Conservation (phyloP, 2,329 filamentous ascomycete species). For the Lecanicillium sp. region DNA sequence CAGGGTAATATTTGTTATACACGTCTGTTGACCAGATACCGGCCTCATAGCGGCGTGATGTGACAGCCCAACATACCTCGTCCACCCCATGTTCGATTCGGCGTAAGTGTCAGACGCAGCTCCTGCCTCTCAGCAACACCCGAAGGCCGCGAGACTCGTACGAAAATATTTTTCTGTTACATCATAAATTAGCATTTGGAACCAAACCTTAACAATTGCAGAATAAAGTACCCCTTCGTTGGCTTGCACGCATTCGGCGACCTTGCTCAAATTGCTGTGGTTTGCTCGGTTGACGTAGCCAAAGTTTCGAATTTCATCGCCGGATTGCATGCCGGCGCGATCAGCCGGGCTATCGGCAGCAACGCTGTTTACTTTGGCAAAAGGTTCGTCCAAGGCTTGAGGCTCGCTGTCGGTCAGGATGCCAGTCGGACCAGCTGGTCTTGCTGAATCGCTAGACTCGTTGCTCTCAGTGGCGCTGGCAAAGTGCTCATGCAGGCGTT, state of each 20-base stretch:
- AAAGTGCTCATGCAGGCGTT: slow-evolving; percentile 83
- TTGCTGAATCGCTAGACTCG: slow-evolving; percentile 22
- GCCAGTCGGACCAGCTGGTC: slow-evolving; percentile 19
- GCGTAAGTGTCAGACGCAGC: slow-evolving; percentile 66
- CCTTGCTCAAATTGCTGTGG: slow-evolving; percentile 76
- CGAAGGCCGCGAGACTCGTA: slow-evolving; percentile 54
- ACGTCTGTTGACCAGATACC: too few relatives aligned
- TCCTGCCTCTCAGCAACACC: slow-evolving; percentile 43
- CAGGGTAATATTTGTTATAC: too few relatives aligned
- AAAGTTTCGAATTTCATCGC: slow-evolving; percentile 79
- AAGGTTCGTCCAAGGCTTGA: slow-evolving; percentile 36
- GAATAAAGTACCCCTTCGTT: slow-evolving; percentile 67
- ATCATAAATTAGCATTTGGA: neutral
- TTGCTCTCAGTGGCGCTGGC: slow-evolving; percentile 58
- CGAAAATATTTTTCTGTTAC: slow-evolving; percentile 60
- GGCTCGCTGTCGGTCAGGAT: slow-evolving; percentile 26
- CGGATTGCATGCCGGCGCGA: slow-evolving; percentile 69
- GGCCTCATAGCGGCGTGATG: slow-evolving; percentile 66
- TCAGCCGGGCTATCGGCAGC: slow-evolving; percentile 74
- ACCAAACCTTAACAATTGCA: neutral
- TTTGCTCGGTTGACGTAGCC: slow-evolving; percentile 78
- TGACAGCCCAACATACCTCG: slow-evolving; percentile 87
- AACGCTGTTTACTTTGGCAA: slow-evolving; percentile 87
- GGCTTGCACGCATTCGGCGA: slow-evolving; percentile 83
- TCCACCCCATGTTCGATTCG: slow-evolving; percentile 81